phyloP scores from a whole-genome alignment of 768 basidiomycete genomes.

The Boletus reticulatus region DNA sequence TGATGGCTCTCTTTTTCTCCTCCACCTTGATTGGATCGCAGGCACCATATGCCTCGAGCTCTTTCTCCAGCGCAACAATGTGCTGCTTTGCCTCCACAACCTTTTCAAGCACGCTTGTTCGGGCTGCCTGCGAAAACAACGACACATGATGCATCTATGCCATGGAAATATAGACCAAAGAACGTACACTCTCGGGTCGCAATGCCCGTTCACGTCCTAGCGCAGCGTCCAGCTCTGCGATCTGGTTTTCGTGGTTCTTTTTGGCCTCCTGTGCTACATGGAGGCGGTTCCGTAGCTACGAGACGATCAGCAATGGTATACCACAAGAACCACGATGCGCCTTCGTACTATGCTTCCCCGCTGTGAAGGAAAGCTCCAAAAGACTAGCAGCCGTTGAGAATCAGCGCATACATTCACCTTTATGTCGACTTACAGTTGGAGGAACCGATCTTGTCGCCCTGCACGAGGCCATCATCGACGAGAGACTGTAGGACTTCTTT shows the following conservation, averaged over 20 bases:
- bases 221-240: slow-evolving; percentile 45
- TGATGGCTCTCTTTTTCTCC: slow-evolving; percentile 67
- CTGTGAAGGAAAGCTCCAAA: slow-evolving; percentile 95
- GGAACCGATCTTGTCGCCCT: slow-evolving; percentile 90
- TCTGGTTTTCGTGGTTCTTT: slow-evolving; percentile 41
- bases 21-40: slow-evolving; percentile 84
- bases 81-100: slow-evolving; percentile 49
- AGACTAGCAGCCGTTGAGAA: slow-evolving; percentile 50
- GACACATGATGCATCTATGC: neutral
- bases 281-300: slow-evolving; percentile 60
- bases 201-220: slow-evolving; percentile 52
- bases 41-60: slow-evolving; percentile 75
- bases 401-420: slow-evolving; percentile 22
- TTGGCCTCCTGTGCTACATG: slow-evolving; percentile 48
- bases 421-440: slow-evolving; percentile 71
- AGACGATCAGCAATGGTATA: neutral
- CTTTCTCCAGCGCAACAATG: slow-evolving; percentile 53
- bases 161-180: neutral
- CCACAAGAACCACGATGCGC: neutral
- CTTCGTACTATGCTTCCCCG: slow-evolving; percentile 66
- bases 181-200: slow-evolving; percentile 56
- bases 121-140: slow-evolving; percentile 45
- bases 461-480: slow-evolving; percentile 83
- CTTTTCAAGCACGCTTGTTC: slow-evolving; percentile 50
- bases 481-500: slow-evolving; percentile 90